These are phyloP conservation scores for Boletus mariae DNA, from an alignment of 1,284 basidiomycete genomes.

Conservation along the genomic window DNA sequence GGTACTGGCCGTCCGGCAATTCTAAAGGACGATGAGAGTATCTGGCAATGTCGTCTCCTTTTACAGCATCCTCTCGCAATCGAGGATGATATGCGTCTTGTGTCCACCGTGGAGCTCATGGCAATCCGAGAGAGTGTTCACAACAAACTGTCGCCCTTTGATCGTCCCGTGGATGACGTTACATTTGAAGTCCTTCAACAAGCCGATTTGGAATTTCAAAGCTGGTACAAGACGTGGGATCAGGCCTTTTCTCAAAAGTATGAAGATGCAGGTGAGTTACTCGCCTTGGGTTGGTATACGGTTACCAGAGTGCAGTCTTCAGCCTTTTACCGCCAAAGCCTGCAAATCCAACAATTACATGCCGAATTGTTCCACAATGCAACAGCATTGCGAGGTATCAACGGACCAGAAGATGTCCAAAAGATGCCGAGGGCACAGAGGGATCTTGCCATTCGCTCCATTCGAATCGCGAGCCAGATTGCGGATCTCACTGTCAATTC, in stretches of 20 bases:
- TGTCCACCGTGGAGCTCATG: slow-evolving; percentile 87
- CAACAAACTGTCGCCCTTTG: slow-evolving; percentile 65
- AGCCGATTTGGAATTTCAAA: slow-evolving; percentile 64
- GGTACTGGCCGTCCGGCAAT: slow-evolving; percentile 91
- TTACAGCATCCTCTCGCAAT: slow-evolving; percentile 85
- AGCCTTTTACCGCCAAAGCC: slow-evolving; percentile 81
- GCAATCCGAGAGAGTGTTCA: slow-evolving; percentile 74
- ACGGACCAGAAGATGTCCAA: slow-evolving; percentile 72
- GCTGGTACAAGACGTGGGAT: slow-evolving; percentile 78
- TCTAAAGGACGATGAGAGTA: slow-evolving; percentile 87
- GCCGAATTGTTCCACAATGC: slow-evolving; percentile 81
- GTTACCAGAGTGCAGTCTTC: slow-evolving; percentile 2
- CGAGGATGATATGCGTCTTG: slow-evolving; percentile 91
- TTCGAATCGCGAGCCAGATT: slow-evolving; percentile 64
- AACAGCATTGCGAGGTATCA: slow-evolving; percentile 69
- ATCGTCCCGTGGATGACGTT: slow-evolving; percentile 62
- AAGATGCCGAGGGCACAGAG: slow-evolving; percentile 69
- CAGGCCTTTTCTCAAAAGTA: slow-evolving; percentile 76
- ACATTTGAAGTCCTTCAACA: slow-evolving; percentile 62
- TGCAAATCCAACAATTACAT: slow-evolving; percentile 76
- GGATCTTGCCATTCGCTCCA: slow-evolving; percentile 67
- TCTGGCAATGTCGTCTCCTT: slow-evolving; percentile 76
- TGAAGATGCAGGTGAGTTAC: slow-evolving; percentile 64
- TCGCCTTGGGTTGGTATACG: background rate
- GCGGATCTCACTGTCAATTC: slow-evolving; percentile 75